These are phyloP conservation scores for Ziziphus jujuba DNA, from an alignment of 306 rosid genomes.

Conservation along the genomic window DNA sequence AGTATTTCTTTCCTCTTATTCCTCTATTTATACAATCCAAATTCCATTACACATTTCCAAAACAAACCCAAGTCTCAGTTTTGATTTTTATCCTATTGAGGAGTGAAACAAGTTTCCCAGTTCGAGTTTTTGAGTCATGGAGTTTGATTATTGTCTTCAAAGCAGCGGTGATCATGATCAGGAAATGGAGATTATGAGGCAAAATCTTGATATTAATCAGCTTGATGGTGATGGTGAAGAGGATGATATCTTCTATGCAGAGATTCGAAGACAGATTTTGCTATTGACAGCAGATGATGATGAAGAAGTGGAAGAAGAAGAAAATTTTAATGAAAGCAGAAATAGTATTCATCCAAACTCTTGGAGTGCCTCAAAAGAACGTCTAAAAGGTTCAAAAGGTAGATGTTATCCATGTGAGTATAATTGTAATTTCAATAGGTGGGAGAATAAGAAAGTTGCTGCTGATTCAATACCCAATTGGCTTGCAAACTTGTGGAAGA, in stretches of 20 bases:
- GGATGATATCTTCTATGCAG: constrained; percentile 56
- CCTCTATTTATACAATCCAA: constrained; percentile 30
- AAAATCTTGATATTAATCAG: constrained; percentile 25
- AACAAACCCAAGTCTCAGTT: constrained; percentile 14
- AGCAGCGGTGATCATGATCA: constrained; percentile 31
- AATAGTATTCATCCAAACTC: background rate
- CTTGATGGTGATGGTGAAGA: constrained; percentile 30
- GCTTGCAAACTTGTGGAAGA: constrained; percentile 46
- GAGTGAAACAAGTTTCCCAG: background rate
- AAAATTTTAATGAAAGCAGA: constrained; percentile 22
- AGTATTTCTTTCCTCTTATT: background rate
- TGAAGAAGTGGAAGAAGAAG: too few species aligned
- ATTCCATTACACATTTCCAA: background rate
- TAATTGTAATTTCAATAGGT: constrained; percentile 11
- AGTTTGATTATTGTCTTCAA: constrained; percentile 2
- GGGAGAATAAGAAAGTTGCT: constrained; percentile 32
- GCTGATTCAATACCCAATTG: constrained; percentile 35
- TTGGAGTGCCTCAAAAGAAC: background rate
- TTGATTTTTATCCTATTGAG: background rate
- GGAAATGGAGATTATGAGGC: background rate
- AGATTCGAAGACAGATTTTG: constrained; percentile 69
- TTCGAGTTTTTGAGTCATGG: background rate
- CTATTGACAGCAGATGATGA: constrained; percentile 50
- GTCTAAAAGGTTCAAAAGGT: constrained; percentile 8
- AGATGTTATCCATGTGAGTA: constrained; percentile 10